Conservation (phyloP, 1,139 yeast species). For the Zhuliangozyma parablackwelliae region DNA sequence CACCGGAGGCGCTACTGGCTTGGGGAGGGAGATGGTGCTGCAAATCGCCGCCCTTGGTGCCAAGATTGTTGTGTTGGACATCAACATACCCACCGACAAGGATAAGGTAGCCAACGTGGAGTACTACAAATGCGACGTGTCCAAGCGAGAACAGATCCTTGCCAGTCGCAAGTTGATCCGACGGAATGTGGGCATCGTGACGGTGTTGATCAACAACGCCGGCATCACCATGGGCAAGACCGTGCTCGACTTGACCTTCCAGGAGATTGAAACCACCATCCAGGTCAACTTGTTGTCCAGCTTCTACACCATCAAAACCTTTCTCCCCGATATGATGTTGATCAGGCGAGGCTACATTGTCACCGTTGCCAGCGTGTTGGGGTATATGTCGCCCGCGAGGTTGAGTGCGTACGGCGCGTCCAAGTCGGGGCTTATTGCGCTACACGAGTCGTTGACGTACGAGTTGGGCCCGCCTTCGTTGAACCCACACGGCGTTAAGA, state of each 20-base stretch:
- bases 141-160: constrained; percentile 42
- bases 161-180: constrained; percentile 33
- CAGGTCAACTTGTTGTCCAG: constrained; percentile 66
- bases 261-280: constrained; percentile 58
- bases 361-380: constrained; percentile 78
- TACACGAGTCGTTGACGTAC: constrained; percentile 76
- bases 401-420: constrained; percentile 85
- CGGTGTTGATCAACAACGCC: constrained; percentile 78
- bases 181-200: constrained; percentile 52
- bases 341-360: constrained; percentile 68
- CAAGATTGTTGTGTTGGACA: constrained; percentile 62
- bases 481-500: constrained; percentile 53
- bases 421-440: constrained; percentile 77
- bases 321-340: constrained; percentile 70
- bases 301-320: constrained; percentile 63
- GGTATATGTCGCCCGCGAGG: constrained; percentile 79
- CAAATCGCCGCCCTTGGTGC: constrained; percentile 38
- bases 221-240: constrained; percentile 63
- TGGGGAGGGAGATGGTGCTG: constrained; percentile 62
- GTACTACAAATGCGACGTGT: constrained; percentile 68
- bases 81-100: constrained; percentile 34
- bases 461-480: constrained; percentile 58
- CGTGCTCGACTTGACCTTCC: constrained; percentile 47
- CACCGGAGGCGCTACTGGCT: constrained; percentile 79
- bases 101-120: constrained; percentile 36